These are phyloP conservation scores for Pichia eremophila DNA, from an alignment of 805 yeast genomes.

Conservation along the genomic window DNA sequence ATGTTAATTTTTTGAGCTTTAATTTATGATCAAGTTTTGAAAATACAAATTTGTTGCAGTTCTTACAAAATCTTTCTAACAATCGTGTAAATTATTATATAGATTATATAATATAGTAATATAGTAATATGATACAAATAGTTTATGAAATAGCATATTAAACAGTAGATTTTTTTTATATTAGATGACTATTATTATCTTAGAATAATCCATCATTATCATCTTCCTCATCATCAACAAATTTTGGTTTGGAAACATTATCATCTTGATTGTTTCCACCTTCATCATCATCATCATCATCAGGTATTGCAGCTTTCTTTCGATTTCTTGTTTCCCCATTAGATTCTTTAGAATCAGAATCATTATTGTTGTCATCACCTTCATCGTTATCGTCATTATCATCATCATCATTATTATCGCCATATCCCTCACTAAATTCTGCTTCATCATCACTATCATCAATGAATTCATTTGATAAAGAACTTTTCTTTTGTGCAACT, in stretches of 20 bases:
- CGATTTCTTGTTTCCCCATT: conserved; percentile 16
- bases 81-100: background rate
- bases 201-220: conserved; percentile 11
- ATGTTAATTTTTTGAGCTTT: background rate
- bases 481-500: conserved; percentile 15
- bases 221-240: conserved; percentile 5
- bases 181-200: background rate
- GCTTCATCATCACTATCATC: conserved; percentile 27
- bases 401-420: conserved; percentile 8
- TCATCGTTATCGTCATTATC: conserved; percentile 4
- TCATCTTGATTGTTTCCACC: background rate
- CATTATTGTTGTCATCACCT: conserved; percentile 1
- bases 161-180: too few relatives aligned
- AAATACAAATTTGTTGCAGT: too few relatives aligned
- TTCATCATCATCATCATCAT: conserved; percentile 13
- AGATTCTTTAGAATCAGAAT: conserved; percentile 3
- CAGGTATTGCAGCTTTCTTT: conserved; percentile 11
- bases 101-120: background rate
- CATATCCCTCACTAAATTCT: conserved; percentile 16
- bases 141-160: background rate
- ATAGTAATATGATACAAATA: background rate
- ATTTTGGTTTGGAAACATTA: background rate
- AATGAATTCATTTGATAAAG: conserved; percentile 20
- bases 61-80: too few relatives aligned
- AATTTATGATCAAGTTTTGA: too few relatives aligned